These are phyloP conservation scores for Melampsora abietis-canadensis DNA, from an alignment of 1,284 basidiomycete species.

Conservation along the genomic window DNA sequence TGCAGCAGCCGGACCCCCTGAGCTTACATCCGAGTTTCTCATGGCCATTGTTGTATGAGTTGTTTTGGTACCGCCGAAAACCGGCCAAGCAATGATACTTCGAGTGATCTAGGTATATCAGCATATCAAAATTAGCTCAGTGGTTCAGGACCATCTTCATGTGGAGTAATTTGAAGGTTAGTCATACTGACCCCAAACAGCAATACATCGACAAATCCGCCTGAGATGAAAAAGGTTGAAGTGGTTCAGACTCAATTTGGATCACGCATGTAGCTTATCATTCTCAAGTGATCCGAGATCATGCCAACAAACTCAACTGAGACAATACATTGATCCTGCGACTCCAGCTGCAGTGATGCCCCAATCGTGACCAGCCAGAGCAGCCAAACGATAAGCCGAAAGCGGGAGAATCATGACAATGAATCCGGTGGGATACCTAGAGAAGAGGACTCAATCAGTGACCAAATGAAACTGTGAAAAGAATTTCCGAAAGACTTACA, in stretches of 20 bases:
- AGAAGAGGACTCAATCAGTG: too few species aligned
- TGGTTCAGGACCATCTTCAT: not conserved
- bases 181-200: conserved; percentile 32
- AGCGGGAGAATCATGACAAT: conserved; percentile 38
- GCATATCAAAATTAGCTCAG: too few species aligned
- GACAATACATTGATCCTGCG: conserved; percentile 25
- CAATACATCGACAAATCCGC: conserved; percentile 40
- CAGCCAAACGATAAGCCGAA: conserved; percentile 32
- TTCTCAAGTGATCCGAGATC: too few species aligned
- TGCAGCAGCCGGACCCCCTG: too few species aligned
- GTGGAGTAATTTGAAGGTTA: not conserved
- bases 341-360: conserved; percentile 30
- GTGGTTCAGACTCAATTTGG: too few species aligned
- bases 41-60: too few species aligned
- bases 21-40: too few species aligned
- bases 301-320: conserved; percentile 6
- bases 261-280: too few species aligned
- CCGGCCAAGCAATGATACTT: conserved; percentile 27
- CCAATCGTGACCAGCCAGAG: conserved; percentile 40
- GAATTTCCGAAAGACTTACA: not conserved
- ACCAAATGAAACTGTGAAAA: too few species aligned
- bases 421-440: conserved; percentile 37
- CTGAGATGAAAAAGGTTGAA: not conserved
- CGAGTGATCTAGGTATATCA: conserved; percentile 15
- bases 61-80: not conserved